Percentiles rank a stretch among this genome's conserved stretches.
These are phyloP conservation scores for Calophaca sinica DNA, from an alignment of 306 rosid genomes.

Conservation along the genomic window DNA sequence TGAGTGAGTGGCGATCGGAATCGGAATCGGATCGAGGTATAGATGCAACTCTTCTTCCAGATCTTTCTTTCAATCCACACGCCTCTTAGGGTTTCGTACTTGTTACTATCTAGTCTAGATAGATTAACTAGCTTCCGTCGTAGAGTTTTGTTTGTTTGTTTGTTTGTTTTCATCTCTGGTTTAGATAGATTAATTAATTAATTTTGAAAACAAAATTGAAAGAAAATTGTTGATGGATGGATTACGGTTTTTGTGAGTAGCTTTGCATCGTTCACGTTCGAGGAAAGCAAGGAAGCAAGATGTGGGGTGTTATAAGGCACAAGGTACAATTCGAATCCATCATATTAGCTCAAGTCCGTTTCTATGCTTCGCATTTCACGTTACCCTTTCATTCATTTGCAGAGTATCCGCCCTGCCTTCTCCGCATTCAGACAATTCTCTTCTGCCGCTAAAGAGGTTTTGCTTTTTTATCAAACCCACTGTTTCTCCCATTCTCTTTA, in stretches of 20 bases:
- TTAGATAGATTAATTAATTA: background rate
- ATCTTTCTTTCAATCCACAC: background rate
- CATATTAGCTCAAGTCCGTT: background rate
- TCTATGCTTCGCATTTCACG: background rate
- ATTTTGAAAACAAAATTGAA: background rate
- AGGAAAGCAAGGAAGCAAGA: conserved; percentile 51
- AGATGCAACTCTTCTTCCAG: background rate
- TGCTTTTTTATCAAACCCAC: background rate
- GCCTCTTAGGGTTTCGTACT: conserved; percentile 4
- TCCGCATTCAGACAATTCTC: conserved; percentile 69
- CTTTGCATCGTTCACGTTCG: conserved; percentile 25
- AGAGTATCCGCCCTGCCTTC: conserved; percentile 67
- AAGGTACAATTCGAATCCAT: conserved; percentile 40
- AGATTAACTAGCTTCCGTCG: background rate
- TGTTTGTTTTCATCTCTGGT: background rate
- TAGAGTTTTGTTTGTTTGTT: background rate
- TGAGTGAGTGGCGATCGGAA: conserved; percentile 8
- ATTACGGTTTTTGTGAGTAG: conserved; percentile 9
- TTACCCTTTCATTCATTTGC: conserved; percentile 20
- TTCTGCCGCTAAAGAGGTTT: conserved; percentile 78
- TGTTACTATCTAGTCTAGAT: background rate
- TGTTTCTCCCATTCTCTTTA: background rate
- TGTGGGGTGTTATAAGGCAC: conserved; percentile 74
- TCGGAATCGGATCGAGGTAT: conserved; percentile 18
- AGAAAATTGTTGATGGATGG: background rate